Evolutionary conservation across 75 land plant genomes (phyloP), one percentile per base, ranked within the genome.

Genomic region (Gnetum montanum): DNA sequence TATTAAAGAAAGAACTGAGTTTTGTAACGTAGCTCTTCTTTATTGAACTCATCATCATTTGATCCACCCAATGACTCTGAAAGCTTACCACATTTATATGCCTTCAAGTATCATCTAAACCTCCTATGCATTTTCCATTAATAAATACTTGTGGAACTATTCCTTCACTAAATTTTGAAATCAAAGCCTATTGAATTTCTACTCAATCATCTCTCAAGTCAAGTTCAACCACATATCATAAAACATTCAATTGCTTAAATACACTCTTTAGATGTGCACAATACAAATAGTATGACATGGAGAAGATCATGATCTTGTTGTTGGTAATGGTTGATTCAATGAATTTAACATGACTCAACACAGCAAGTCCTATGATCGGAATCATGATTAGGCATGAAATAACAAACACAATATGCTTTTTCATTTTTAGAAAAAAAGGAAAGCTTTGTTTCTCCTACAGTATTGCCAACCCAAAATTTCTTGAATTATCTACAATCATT

Each of bases 71-170:
- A 54, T 43, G 84, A 77, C 56, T 81, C 58, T n/a, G 73, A 78
- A 36, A 88, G 65, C 27, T 70, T 45, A 7, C 94, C 94, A 65
- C 64, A 81, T 59, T 84, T 67, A 70, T 81, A 73, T 25, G 94
- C 94, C 54, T 74, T 82, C 34, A 88, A 51, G n/a, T 78, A 95
- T 97, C 97, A 95, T 95, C 99, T 49, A 93, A 81, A 31, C 99
- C 99, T 45, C 99, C 99, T 37, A 95, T 57, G 59, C 90, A 89
- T 55, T 90, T 76, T 43, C 93, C 88, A 54, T 89, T 59, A 18
- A 95, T 79, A 61, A 95, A 95, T 5, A 95, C 99, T 70, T 95
- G 99, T 16, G 99, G 99, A 1, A 95, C 99, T 29, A 97, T 95
- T n/a, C 97, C 86, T 62, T 89, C 77, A 1, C 93, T 86, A 3